Percentiles rank a stretch among this genome's conserved stretches.
Conservation (phyloP, 768 basidiomycete genomes). For the Boletus speciosus region DNA sequence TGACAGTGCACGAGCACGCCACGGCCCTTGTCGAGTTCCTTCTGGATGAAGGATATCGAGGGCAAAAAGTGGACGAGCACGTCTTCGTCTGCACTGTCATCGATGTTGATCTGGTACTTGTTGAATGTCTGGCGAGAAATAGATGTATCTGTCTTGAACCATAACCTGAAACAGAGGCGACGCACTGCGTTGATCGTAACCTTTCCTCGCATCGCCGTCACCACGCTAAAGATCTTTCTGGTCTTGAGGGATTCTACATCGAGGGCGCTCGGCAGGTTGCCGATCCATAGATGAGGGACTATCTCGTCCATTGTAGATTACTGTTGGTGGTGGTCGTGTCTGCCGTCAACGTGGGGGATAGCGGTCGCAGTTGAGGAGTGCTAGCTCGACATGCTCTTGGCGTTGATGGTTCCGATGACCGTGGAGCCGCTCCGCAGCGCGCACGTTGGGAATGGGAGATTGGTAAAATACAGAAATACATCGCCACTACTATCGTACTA, state of each 20-base stretch:
- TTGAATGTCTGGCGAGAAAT: conserved; percentile 60
- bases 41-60: conserved; percentile 79
- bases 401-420: not conserved
- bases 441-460: not conserved
- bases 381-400: not conserved
- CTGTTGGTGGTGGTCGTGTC: not conserved
- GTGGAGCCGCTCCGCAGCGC: too few species aligned
- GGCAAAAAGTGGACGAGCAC: conserved; percentile 75
- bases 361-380: conserved; percentile 1
- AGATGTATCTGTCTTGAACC: not conserved
- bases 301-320: conserved; percentile 66
- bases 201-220: conserved; percentile 70
- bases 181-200: conserved; percentile 62
- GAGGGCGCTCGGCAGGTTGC: conserved; percentile 69
- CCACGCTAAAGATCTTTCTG: conserved; percentile 73
- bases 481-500: not conserved
- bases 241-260: conserved; percentile 57
- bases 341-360: not conserved
- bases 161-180: not conserved
- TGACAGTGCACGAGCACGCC: conserved; percentile 89
- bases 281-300: conserved; percentile 79
- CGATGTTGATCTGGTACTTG: conserved; percentile 73
- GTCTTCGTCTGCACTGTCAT: conserved; percentile 74
- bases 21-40: conserved; percentile 68
- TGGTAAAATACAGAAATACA: not conserved